These are phyloP conservation scores for Syzygium malaccense DNA, from an alignment of 441 rosid genomes.

Conservation along the genomic window DNA sequence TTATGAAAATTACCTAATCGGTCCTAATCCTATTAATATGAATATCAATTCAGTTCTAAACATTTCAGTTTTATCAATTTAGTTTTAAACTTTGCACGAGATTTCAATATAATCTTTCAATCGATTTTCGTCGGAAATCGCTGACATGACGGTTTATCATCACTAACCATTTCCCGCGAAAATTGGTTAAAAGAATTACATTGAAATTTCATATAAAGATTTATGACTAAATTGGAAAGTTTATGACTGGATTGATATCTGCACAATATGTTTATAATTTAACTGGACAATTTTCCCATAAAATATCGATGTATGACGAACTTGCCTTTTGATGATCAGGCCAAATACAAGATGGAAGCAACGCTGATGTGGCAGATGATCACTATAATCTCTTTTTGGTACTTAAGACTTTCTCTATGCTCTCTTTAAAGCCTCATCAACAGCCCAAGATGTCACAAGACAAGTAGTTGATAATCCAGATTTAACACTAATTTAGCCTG, in stretches of 20 bases:
- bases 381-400: conserved; percentile 4
- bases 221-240: neutral
- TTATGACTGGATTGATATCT: neutral
- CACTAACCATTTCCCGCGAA: neutral
- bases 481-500: neutral
- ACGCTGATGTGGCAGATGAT: conserved; percentile 3
- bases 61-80: neutral
- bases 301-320: neutral
- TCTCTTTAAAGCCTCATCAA: neutral
- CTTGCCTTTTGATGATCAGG: neutral
- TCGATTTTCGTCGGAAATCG: neutral
- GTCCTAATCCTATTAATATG: neutral
- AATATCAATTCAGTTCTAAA: neutral
- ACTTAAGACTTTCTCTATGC: neutral
- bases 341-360: neutral
- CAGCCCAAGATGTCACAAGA: neutral
- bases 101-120: neutral
- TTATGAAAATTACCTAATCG: neutral
- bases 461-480: neutral
- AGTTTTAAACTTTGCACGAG: neutral
- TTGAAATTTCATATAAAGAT: neutral
- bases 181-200: neutral
- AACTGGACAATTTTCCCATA: neutral
- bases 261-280: neutral
- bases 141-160: neutral